Base-by-base conservation (phyloP, 1,284 basidiomycete species). In the Cryptococcus hybrid region DNA sequence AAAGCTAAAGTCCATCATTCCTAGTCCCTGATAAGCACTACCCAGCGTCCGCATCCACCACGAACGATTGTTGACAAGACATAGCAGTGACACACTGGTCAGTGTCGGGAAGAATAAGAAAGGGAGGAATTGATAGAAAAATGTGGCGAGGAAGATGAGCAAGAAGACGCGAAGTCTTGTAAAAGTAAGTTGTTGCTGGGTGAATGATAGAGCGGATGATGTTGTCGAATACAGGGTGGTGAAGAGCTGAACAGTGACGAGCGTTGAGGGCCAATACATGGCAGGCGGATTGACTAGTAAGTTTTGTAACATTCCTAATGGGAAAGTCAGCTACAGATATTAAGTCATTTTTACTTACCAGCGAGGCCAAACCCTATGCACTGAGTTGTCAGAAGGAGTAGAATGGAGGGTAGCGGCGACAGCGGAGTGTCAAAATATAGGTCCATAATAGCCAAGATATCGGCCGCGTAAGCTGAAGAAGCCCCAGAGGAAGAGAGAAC, bases 371-470 rank as follows among this genome's bases (percentile, higher is more conserved):
- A 83, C 3, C 82, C 82, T 37, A 83, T 80, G 48, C 82, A 74
- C 63, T 84, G 82, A 1, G 82, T 83, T 3, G 79, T 79, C 50
- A 82, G 75, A 1, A 84, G 74, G 0, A 83, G 82, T 56, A 85
- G 81, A 36, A 85, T 82, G 2, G 79, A 75, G 2, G 76, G 68
- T 3, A 76, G 34, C 0, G 74, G 58, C 12, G 71, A 66, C 1
- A 81, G 70, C 0, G 73, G 75, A 18, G 68, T 72, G 60, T 78
- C 73, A 64, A 75, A 80, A 67, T 79, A 80, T 35, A 81, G 66
- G 35, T 76, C 69, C 51, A 80, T 75, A 55, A 80, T 79, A n/a
- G 80, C 77, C 40, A 81, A 62, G 54, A 80, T 79, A 59, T 80
- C 79, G 0, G 75, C 72, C 2, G 78, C 79, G 59, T 80, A 80